Evolutionary conservation across 345 rosid genomes (phyloP), one percentile per base, ranked within the genome.

Genomic region (Eucalyptus pauciflora): DNA sequence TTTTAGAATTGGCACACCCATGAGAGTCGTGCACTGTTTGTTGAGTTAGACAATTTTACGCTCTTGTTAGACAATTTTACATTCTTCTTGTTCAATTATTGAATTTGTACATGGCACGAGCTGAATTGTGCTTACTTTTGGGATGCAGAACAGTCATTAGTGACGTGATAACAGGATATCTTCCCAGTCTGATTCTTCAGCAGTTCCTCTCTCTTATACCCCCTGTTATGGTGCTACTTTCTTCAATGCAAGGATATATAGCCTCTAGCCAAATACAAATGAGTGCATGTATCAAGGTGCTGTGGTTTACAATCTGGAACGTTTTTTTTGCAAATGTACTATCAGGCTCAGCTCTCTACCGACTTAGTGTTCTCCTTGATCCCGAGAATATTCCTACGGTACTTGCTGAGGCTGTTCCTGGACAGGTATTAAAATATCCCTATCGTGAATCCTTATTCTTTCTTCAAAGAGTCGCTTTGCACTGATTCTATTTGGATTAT

Each of bases 121-220:
- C 46, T 56, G 46, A 88, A 31, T 83, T 45, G 31, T 50, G 50
- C 29, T 29, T 81, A 50, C 83, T 88, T 25, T 86, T 90, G 89
- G 69, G 69, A 88, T 94, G 94, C 96, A 97, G 99, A 93, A 87
- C 94, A 64, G 89, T 95, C 48, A 91, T 96, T 71, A 95, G 96
- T 92, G 92, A 95, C 91, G 93, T 96, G 91, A 93, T 97, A 89
- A 96, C 98, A 8, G 99, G 99, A 93, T 96, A 97, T 91, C 96
- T 97, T 89, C 99, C 99, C 16, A 96, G 96, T 94, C 94, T 97
- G 51, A 88, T 96, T 87, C 96, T 97, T 83, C 95, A 94, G 87
- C 86, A 90, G 87, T 97, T 96, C 92, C 93, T 96, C 60, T 80
- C 58, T 85, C 89, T 93, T 48, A 91, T 96, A 90, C 99, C 98